A percentile compares a stretch with the other conserved stretches of the same genome.
These are phyloP conservation scores for Lipomyces sp. DNA, from an alignment of 805 yeast species.

Conservation along the genomic window DNA sequence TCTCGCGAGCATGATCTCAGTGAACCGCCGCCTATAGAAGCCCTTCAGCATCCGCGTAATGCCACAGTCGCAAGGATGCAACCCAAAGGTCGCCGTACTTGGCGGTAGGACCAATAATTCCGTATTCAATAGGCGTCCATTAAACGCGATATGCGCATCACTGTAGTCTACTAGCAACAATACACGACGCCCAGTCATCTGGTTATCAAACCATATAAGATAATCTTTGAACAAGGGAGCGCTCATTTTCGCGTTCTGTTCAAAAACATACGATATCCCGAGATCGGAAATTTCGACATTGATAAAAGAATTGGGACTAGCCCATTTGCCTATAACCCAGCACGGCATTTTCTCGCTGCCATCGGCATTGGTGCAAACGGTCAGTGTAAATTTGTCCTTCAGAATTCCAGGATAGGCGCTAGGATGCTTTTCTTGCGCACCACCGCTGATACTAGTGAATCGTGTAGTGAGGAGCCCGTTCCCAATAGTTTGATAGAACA, in stretches of 20 bases:
- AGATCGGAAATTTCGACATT: constrained; percentile 25
- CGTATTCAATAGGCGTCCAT: constrained; percentile 20
- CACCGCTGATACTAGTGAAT: neutral
- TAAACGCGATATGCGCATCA: constrained; percentile 21
- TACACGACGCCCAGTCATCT: constrained; percentile 32
- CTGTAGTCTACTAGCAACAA: constrained; percentile 31
- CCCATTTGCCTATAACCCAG: constrained; percentile 26
- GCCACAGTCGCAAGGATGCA: constrained; percentile 29
- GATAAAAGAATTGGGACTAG: constrained; percentile 24
- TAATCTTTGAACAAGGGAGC: constrained; percentile 26
- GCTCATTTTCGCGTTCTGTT: constrained; percentile 19
- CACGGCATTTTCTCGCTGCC: constrained; percentile 30
- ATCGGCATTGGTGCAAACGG: constrained; percentile 29
- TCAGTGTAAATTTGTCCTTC: constrained; percentile 23
- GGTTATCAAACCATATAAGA: constrained; percentile 30
- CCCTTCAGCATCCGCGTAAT: constrained; percentile 28
- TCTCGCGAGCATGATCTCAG: constrained; percentile 29
- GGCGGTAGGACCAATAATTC: constrained; percentile 32
- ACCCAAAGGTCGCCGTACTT: constrained; percentile 11
- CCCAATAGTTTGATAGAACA: constrained; percentile 28
- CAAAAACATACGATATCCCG: constrained; percentile 26
- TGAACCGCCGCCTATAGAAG: constrained; percentile 27
- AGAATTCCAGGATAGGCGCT: constrained; percentile 7
- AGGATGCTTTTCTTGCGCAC: neutral
- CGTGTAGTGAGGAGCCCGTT: constrained; percentile 8